Conservation (phyloP, 1,139 yeast genomes). For the Saccharomyces hybrid region DNA sequence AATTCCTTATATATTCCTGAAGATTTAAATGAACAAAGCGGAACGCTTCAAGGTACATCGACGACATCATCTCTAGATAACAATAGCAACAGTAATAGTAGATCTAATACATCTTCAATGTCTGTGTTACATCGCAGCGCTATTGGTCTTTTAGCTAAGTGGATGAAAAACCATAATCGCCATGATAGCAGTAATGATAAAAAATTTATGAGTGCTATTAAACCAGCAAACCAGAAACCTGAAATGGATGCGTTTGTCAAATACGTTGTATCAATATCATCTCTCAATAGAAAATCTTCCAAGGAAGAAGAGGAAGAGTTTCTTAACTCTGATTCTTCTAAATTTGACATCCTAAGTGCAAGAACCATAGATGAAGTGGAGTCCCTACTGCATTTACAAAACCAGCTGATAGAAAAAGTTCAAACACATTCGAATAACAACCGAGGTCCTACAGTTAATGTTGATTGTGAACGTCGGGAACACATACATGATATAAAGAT, state of each 20-base stretch:
- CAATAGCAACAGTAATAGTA: not conserved
- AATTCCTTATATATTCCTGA: constrained; percentile 22
- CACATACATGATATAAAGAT: not conserved
- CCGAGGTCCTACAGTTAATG: not conserved
- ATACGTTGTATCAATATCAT: constrained; percentile 35
- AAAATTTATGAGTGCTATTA: not conserved
- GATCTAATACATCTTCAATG: constrained; percentile 3
- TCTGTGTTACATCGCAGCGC: constrained; percentile 18
- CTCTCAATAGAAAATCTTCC: constrained; percentile 21
- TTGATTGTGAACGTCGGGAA: not conserved
- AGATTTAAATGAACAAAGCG: constrained; percentile 2
- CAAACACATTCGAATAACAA: constrained; percentile 6
- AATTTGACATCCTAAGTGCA: constrained; percentile 71
- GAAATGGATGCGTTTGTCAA: constrained; percentile 33
- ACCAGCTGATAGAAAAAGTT: constrained; percentile 27
- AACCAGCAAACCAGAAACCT: constrained; percentile 9
- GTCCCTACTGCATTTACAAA: constrained; percentile 32
- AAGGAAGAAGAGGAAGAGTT: constrained; percentile 14
- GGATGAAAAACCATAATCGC: constrained; percentile 25
- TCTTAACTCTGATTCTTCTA: constrained; percentile 34
- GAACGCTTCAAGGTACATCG: not conserved
- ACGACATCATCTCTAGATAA: constrained; percentile 1
- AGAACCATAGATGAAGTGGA: constrained; percentile 69
- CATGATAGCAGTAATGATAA: constrained; percentile 2
- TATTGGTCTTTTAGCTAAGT: constrained; percentile 24